Evolutionary conservation across 2,329 filamentous ascomycete genomes (phyloP), one percentile per base, ranked within the genome.

Genomic region (Massarina eburnea): DNA sequence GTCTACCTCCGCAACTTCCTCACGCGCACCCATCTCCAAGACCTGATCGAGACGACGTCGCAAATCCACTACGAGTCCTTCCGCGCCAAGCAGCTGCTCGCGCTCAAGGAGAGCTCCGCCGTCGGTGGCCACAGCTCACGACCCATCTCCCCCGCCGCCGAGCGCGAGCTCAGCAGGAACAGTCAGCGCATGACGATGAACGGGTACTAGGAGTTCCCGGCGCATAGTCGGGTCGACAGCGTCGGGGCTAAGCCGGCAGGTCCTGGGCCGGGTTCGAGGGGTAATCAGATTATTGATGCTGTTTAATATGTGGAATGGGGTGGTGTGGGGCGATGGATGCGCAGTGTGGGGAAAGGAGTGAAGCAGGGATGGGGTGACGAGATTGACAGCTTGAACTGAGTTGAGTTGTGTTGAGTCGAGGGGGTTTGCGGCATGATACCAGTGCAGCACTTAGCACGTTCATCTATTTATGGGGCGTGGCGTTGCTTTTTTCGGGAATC

Each of bases 61-160:
- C 94, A 99, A 80, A 99, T 96, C 75, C 94, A 99, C 82, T 99
- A 99, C 81, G 94, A 99, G 81, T 95, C 91, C 49, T 99, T 99
- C 91, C 91, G 94, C 75, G 91, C 94, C 66, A 99, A 99, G 85
- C 94, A 99, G 76, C 80, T 99, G 66, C 79, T 99, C 69, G 94
- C 94, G 47, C 82, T 99, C 71, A 99, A 97, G 84, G 94, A 99
- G 80, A 96, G 88, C 81, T 95, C 89, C 69, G 89, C 90, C 60
- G 88, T 90, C 57, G 88, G 85, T 57, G 77, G 76, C 52, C 80
- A 84, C 78, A 83, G 86, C 57, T 94, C 89, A 78, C 83, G 92
- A 72, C 94, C 94, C 67, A 99, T 99, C 79, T 95, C 89, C 71
- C 94, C 94, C 50, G 82, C 91, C 51, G 92, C 94, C 46, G 94